Evolutionary conservation across 2,329 filamentous ascomycete genomes (phyloP).

Genomic region (Ceratocystis colombiana): DNA sequence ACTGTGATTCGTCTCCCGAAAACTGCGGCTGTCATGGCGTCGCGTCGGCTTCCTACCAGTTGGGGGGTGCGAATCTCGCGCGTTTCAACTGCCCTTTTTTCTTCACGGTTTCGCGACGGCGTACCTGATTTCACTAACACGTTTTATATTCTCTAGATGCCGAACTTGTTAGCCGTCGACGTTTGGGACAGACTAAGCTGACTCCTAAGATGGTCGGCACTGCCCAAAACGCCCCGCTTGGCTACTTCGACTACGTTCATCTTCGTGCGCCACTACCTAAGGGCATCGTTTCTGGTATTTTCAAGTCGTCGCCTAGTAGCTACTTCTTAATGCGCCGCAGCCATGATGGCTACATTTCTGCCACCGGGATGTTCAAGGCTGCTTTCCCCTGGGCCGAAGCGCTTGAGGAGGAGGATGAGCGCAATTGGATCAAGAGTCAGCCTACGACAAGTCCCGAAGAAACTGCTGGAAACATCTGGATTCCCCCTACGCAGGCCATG

Average conservation of each 20-base stretch:
- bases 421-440: constrained; percentile 74
- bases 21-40: neutral
- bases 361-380: constrained; percentile 87
- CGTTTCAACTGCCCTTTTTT: neutral
- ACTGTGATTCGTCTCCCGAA: neutral
- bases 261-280: constrained; percentile 85
- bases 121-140: constrained; percentile 1
- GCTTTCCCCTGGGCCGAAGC: constrained; percentile 69
- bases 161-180: constrained; percentile 71
- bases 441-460: constrained; percentile 76
- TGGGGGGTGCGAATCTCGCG: neutral
- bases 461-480: constrained; percentile 95
- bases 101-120: neutral
- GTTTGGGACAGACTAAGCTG: constrained; percentile 86
- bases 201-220: constrained; percentile 68
- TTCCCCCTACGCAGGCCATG: constrained; percentile 72
- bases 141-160: constrained; percentile 41
- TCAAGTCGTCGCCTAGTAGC: constrained; percentile 76
- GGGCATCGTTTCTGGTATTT: constrained; percentile 85
- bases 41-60: neutral
- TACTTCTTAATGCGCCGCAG: constrained; percentile 96
- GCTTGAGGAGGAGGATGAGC: constrained; percentile 63
- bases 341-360: constrained; percentile 72
- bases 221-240: constrained; percentile 63
- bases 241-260: constrained; percentile 91